phyloP scores from a whole-genome alignment of 768 basidiomycete species.

The Calvatia gigantea region DNA sequence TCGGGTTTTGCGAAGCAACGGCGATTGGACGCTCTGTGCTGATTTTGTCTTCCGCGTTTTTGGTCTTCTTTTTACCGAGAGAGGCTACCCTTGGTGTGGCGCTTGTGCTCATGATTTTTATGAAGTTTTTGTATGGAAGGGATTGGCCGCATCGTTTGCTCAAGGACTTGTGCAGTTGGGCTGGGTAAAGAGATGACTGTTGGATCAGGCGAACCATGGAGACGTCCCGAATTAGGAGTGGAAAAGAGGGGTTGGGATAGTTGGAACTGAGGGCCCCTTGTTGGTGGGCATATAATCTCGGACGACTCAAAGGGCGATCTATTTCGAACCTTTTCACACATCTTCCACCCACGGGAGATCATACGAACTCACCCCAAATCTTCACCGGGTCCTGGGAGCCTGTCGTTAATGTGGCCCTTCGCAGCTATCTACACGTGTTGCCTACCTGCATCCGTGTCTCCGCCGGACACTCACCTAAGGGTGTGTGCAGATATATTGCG shows the following conservation, averaged over 20 bases:
- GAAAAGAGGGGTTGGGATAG: background rate
- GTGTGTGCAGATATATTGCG: background rate
- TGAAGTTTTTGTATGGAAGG: background rate
- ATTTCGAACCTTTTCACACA: constrained; percentile 8
- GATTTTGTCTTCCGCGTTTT: background rate
- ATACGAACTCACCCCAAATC: background rate
- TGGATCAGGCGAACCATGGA: background rate
- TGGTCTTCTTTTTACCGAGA: background rate
- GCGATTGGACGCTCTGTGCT: constrained; percentile 1
- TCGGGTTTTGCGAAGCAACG: too few relatives aligned
- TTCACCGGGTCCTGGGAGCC: constrained; percentile 3
- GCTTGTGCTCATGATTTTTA: background rate
- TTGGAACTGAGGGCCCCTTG: too few relatives aligned
- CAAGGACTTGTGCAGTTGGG: background rate
- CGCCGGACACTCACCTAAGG: background rate
- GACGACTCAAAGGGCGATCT: background rate
- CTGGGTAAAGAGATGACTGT: background rate
- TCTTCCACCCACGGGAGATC: constrained; percentile 8
- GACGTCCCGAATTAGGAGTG: background rate
- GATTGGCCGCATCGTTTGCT: background rate
- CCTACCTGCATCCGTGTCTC: background rate
- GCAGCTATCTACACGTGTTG: background rate
- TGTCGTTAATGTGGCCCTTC: background rate
- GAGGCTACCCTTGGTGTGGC: background rate
- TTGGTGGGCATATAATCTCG: background rate